Evolutionary conservation across 2,329 filamentous ascomycete genomes (phyloP).

Genomic region (Ceratocystis alfenasii): DNA sequence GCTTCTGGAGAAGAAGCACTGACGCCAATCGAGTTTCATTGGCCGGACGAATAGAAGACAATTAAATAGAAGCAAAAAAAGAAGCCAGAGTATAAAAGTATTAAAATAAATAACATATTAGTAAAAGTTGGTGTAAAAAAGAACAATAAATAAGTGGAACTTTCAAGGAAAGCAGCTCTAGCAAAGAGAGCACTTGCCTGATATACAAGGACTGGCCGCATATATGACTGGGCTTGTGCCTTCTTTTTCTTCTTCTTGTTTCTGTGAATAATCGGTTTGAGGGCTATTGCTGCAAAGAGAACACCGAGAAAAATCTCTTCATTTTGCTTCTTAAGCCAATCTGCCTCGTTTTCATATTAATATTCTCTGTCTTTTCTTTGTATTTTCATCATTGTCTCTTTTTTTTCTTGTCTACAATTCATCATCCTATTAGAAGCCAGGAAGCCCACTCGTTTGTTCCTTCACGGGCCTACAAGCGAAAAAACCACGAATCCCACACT

Average conservation of each 20-base stretch:
- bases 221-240: slow-evolving; percentile 15
- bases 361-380: slow-evolving; percentile 14
- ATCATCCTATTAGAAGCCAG: slow-evolving; percentile 7
- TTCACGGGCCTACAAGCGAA: slow-evolving; percentile 4
- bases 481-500: slow-evolving; percentile 10
- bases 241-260: slow-evolving; percentile 15
- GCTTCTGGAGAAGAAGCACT: not conserved
- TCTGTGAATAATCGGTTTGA: slow-evolving; percentile 14
- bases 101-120: not conserved
- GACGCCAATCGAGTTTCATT: not conserved
- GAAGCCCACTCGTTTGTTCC: not conserved
- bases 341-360: slow-evolving; percentile 15
- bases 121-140: too few species aligned
- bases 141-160: too few species aligned
- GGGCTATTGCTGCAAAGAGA: not conserved
- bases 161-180: too few species aligned
- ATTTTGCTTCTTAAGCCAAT: not conserved
- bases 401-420: slow-evolving; percentile 6
- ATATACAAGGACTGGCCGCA: slow-evolving; percentile 4
- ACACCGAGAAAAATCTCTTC: not conserved
- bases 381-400: not conserved
- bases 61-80: not conserved
- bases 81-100: not conserved
- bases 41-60: not conserved
- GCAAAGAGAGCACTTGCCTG: not conserved